phyloP scores from a whole-genome alignment of 768 basidiomycete genomes.

The Auricularia sp. region DNA sequence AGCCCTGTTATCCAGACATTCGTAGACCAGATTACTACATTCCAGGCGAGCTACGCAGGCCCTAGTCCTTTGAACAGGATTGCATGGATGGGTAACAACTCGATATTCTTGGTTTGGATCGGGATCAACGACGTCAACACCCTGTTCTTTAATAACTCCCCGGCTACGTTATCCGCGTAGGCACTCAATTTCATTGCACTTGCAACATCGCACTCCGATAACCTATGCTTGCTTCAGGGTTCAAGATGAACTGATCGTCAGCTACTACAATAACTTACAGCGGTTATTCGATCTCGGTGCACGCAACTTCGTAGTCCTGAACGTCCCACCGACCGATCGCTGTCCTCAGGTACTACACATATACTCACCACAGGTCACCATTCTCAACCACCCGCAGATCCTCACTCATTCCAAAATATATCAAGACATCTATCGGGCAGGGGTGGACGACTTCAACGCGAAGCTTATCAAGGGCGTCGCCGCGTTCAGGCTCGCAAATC shows the following conservation, averaged over 20 bases:
- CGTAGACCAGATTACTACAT: too few species aligned
- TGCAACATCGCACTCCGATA: too few species aligned
- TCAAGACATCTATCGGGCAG: slow-evolving; percentile 41
- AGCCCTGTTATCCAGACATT: too few species aligned
- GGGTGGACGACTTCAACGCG: slow-evolving; percentile 42
- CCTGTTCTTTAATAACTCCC: too few species aligned
- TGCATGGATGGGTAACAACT: too few species aligned
- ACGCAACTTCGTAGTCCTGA: slow-evolving; percentile 52
- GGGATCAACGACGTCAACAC: slow-evolving; percentile 14
- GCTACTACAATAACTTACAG: slow-evolving; percentile 40
- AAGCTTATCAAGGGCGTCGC: slow-evolving; percentile 33
- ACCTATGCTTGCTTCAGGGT: slow-evolving; percentile 24
- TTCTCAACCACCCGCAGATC: slow-evolving; percentile 27
- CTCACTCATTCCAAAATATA: neutral
- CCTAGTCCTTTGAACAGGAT: too few species aligned
- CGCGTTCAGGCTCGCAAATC: slow-evolving; percentile 32
- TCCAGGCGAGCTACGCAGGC: too few species aligned
- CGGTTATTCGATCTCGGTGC: slow-evolving; percentile 44
- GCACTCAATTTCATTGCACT: too few species aligned
- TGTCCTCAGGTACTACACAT: slow-evolving; percentile 37
- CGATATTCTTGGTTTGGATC: too few species aligned
- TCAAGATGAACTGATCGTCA: slow-evolving; percentile 36
- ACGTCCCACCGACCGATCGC: slow-evolving; percentile 48
- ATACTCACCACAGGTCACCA: neutral
- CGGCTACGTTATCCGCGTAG: too few species aligned